phyloP scores from a whole-genome alignment of 257 asterid species.

The Forsythia suspensa region DNA sequence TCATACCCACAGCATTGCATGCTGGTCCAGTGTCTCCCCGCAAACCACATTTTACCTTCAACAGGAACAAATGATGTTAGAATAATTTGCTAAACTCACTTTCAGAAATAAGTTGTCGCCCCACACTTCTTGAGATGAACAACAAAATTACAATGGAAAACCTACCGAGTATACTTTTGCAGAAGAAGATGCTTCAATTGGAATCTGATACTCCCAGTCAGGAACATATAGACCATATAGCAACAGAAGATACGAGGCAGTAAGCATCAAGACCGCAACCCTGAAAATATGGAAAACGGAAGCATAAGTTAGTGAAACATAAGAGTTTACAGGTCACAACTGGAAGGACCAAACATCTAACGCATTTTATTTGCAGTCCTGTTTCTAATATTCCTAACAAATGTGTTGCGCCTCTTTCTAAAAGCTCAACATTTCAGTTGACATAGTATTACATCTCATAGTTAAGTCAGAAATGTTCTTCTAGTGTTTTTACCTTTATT shows the following conservation, averaged over 20 bases:
- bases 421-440: background rate
- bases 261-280: slow-evolving; percentile 43
- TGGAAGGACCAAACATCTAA: background rate
- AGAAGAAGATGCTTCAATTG: slow-evolving; percentile 35
- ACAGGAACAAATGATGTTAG: slow-evolving; percentile 23
- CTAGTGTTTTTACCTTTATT: background rate
- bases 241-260: slow-evolving; percentile 46
- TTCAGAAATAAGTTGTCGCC: background rate
- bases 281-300: slow-evolving; percentile 31
- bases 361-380: background rate
- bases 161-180: slow-evolving; percentile 40
- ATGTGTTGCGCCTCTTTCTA: background rate
- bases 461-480: background rate
- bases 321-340: background rate
- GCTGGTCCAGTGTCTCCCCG: slow-evolving; percentile 73
- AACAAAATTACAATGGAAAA: slow-evolving; percentile 6
- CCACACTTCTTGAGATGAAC: background rate
- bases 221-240: slow-evolving; percentile 58
- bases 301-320: background rate
- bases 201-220: slow-evolving; percentile 59
- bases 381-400: background rate
- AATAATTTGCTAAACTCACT: background rate
- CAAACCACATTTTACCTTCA: slow-evolving; percentile 63
- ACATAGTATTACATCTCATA: background rate
- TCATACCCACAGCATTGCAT: slow-evolving; percentile 76